Conservation (phyloP, 139 green algal genomes). For the Microglena sp. region DNA sequence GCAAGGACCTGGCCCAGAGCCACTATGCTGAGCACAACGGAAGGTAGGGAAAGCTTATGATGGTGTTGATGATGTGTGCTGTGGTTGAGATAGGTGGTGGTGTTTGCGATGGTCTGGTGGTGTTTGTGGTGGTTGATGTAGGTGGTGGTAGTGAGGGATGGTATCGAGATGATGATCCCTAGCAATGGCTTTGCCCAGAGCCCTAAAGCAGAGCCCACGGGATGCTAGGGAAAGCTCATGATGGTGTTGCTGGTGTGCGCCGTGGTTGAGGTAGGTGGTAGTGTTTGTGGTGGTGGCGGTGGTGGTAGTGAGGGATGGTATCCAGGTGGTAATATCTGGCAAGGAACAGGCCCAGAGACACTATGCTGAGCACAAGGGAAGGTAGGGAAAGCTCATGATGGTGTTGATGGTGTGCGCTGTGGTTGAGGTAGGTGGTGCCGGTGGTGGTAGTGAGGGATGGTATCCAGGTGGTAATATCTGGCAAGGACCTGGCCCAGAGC, state of each 20-base stretch:
- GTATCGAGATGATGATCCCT: background rate
- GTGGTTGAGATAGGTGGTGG: background rate
- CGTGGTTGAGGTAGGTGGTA: background rate
- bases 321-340: background rate
- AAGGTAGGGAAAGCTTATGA: background rate
- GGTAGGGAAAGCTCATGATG: background rate
- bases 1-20: background rate
- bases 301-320: background rate
- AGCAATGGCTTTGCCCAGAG: background rate
- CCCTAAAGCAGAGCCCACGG: background rate
- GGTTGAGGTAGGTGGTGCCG: background rate
- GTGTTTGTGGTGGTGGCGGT: too few species aligned
- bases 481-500: background rate
- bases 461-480: constrained; percentile 1
- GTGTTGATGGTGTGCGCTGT: background rate
- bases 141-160: background rate
- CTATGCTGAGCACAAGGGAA: background rate
- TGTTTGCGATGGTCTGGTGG: too few species aligned
- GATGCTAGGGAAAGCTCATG: background rate
- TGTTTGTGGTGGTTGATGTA: background rate
- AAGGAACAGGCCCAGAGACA: background rate
- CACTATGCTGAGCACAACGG: background rate
- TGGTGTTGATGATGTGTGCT: background rate
- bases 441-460: background rate
- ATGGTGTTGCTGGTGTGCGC: background rate